These are phyloP conservation scores for Fusarium sp. DNA, from an alignment of 2,329 filamentous ascomycete genomes.

Conservation along the genomic window DNA sequence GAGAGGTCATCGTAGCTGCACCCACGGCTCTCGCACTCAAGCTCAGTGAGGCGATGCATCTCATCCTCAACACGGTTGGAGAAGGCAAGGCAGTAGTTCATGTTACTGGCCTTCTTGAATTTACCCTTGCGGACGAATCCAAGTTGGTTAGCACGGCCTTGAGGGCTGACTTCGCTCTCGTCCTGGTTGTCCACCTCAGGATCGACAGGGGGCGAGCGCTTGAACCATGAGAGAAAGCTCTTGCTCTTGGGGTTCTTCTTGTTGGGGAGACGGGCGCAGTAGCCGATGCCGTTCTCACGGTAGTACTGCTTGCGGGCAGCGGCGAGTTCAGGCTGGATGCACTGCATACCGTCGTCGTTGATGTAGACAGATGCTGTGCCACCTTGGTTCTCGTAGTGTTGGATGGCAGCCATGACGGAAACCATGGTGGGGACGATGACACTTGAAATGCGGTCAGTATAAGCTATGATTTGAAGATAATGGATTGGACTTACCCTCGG, in stretches of 20 bases:
- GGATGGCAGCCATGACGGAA: conserved; percentile 69
- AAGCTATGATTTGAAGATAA: accelerated
- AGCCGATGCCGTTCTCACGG: conserved; percentile 69
- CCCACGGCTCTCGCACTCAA: conserved; percentile 39
- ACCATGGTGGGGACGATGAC: conserved; percentile 68
- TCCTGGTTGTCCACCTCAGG: conserved; percentile 54
- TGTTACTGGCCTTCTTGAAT: conserved; percentile 77
- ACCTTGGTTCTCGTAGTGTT: conserved; percentile 71
- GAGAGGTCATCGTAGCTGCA: conserved; percentile 58
- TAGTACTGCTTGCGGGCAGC: conserved; percentile 67
- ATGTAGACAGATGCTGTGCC: conserved; percentile 76
- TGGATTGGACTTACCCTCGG: conserved; percentile 25
- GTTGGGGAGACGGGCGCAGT: conserved; percentile 65
- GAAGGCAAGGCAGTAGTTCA: conserved; percentile 73
- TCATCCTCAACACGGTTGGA: conserved; percentile 68
- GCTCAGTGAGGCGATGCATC: conserved; percentile 49
- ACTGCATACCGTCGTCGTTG: conserved; percentile 77
- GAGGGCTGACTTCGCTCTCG: conserved; percentile 54
- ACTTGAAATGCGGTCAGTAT: conserved; percentile 14
- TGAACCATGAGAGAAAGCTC: conserved; percentile 57
- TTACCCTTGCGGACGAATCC: conserved; percentile 69
- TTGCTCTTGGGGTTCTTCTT: conserved; percentile 47
- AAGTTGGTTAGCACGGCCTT: conserved; percentile 54
- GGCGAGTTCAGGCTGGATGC: conserved; percentile 64
- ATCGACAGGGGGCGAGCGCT: conserved; percentile 34